A percentile compares a stretch with the other conserved stretches of the same genome.
phyloP scores from a whole-genome alignment of 1,284 basidiomycete genomes.

The Pterulicium gracile region DNA sequence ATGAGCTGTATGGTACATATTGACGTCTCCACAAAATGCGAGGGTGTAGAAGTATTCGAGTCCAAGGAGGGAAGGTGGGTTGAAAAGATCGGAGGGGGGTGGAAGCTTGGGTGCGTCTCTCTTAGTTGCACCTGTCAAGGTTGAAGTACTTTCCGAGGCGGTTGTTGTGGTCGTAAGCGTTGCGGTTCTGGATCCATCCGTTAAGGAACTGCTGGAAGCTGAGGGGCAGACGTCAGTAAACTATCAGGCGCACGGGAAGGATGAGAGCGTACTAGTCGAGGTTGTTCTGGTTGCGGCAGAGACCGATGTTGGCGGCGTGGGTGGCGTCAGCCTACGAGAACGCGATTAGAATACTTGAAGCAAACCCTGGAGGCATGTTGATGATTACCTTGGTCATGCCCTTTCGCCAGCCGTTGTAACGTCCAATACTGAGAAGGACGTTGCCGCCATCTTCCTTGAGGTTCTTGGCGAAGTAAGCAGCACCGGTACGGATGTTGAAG shows the following conservation, averaged over 20 bases:
- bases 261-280: constrained; percentile 52
- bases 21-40: neutral
- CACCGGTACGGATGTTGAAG: constrained; percentile 58
- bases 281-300: constrained; percentile 73
- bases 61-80: no score
- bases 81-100: no score
- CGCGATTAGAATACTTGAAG: no score
- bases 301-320: constrained; percentile 35
- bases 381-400: constrained; percentile 55
- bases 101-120: neutral
- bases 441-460: constrained; percentile 45
- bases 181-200: constrained; percentile 63
- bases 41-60: neutral
- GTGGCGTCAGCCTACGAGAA: constrained; percentile 52
- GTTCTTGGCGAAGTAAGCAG: constrained; percentile 46
- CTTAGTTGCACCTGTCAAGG: constrained; percentile 25
- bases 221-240: constrained; percentile 20
- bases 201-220: constrained; percentile 74
- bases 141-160: constrained; percentile 64
- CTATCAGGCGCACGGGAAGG: constrained; percentile 1
- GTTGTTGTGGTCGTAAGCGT: constrained; percentile 35
- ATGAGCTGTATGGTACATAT: neutral
- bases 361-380: no score
- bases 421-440: constrained; percentile 52
- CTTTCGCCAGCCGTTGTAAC: constrained; percentile 71